These are phyloP conservation scores for Candida tetrigidarum DNA, from an alignment of 1,139 yeast species.

Conservation along the genomic window DNA sequence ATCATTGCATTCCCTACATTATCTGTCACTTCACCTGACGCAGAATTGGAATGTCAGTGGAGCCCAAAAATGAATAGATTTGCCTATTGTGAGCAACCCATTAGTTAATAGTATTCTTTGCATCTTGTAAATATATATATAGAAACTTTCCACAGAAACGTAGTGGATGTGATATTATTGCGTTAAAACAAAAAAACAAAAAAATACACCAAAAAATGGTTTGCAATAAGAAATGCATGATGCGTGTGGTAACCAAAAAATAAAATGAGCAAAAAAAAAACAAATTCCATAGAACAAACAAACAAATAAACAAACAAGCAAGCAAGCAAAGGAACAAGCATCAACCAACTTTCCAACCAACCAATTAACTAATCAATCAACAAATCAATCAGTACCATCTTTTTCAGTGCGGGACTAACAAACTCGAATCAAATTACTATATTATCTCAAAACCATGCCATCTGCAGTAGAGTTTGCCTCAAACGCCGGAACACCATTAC, in stretches of 20 bases:
- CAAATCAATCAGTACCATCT: background rate
- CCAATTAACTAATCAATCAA: background rate
- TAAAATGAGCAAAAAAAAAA: slow-evolving; percentile 1
- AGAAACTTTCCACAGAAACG: background rate
- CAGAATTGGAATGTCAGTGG: slow-evolving; percentile 23
- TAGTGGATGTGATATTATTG: no score
- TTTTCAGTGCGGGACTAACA: background rate
- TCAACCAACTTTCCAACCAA: background rate
- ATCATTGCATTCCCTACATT: slow-evolving; percentile 28
- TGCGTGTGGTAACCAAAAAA: no score
- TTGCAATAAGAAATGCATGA: no score
- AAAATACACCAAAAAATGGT: no score
- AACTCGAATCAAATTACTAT: background rate
- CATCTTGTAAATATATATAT: background rate
- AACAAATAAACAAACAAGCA: background rate
- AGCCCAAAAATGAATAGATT: slow-evolving; percentile 22
- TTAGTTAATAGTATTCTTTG: background rate
- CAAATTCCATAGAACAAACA: background rate
- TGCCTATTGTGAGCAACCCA: background rate
- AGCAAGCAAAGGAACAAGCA: background rate
- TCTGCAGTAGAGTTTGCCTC: slow-evolving; percentile 10
- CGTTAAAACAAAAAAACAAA: no score
- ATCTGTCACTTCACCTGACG: background rate
- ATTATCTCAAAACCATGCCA: background rate
- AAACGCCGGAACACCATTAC: slow-evolving; percentile 12